phyloP scores from a whole-genome alignment of 148 eudicot species.

The Rhododendron molle region DNA sequence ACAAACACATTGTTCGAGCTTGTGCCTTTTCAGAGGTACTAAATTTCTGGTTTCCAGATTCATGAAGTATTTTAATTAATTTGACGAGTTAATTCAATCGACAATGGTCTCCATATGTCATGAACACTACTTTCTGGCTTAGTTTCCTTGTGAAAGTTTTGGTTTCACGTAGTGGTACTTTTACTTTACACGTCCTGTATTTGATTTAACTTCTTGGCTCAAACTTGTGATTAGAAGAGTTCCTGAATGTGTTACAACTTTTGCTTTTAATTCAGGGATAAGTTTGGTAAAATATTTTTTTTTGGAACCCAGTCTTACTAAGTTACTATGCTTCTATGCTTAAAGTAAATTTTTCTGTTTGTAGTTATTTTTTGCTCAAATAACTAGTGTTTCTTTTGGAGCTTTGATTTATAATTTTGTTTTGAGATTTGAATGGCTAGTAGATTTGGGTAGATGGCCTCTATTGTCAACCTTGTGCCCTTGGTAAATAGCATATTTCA shows the following conservation, averaged over 20 bases:
- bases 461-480: background rate
- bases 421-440: background rate
- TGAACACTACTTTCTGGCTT: background rate
- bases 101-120: background rate
- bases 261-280: background rate
- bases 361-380: background rate
- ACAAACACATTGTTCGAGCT: constrained; percentile 84
- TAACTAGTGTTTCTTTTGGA: background rate
- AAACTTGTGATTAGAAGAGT: background rate
- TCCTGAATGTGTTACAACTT: background rate
- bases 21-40: constrained; percentile 81
- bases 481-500: background rate
- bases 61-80: background rate
- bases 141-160: background rate
- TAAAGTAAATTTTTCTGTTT: background rate
- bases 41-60: background rate
- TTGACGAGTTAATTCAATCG: background rate
- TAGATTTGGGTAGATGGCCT: background rate
- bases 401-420: background rate
- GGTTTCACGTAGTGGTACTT: background rate
- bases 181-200: background rate
- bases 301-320: background rate
- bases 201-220: background rate
- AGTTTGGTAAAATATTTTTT: background rate
- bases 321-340: background rate